Percentiles rank a stretch among this genome's conserved stretches.
phyloP scores from a whole-genome alignment of 768 basidiomycete genomes.

The Boletus vermiculosoides region DNA sequence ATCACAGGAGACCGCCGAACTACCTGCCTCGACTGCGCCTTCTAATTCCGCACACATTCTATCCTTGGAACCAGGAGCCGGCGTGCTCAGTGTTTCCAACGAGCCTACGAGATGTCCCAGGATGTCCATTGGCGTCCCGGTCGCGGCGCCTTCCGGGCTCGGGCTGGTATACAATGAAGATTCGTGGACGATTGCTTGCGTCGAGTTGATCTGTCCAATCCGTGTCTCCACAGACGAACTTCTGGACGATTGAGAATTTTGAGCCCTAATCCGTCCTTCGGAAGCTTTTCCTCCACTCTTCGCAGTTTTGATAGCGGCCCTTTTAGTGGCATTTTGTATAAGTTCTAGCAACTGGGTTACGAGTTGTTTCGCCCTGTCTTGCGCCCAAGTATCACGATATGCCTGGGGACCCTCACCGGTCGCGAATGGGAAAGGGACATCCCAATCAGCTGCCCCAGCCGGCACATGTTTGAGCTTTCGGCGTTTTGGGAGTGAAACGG shows the following conservation, averaged over 20 bases:
- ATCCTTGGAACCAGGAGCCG: constrained; percentile 6
- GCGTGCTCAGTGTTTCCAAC: constrained; percentile 29
- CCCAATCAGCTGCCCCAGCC: constrained; percentile 81
- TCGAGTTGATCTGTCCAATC: neutral
- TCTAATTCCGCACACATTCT: constrained; percentile 8
- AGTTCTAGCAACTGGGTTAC: constrained; percentile 59
- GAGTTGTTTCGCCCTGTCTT: constrained; percentile 59
- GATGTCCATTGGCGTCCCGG: neutral
- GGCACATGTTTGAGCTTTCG: constrained; percentile 67
- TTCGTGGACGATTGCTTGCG: neutral
- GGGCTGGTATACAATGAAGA: neutral
- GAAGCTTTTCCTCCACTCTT: constrained; percentile 6
- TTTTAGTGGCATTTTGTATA: constrained; percentile 58
- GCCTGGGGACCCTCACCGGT: constrained; percentile 66
- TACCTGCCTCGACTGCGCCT: constrained; percentile 8
- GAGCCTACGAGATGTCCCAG: constrained; percentile 43
- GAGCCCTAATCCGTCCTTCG: constrained; percentile 32
- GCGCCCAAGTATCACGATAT: constrained; percentile 67
- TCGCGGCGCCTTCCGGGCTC: neutral
- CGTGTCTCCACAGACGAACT: constrained; percentile 20
- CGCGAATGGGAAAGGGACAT: constrained; percentile 75
- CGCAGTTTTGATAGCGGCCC: constrained; percentile 53
- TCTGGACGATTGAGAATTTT: constrained; percentile 34
- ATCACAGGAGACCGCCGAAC: constrained; percentile 29
- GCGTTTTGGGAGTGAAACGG: constrained; percentile 46